Evolutionary conservation across 2,329 filamentous ascomycete species (phyloP), one percentile per base, ranked within the genome.

Genomic region (Apiospora koreana): DNA sequence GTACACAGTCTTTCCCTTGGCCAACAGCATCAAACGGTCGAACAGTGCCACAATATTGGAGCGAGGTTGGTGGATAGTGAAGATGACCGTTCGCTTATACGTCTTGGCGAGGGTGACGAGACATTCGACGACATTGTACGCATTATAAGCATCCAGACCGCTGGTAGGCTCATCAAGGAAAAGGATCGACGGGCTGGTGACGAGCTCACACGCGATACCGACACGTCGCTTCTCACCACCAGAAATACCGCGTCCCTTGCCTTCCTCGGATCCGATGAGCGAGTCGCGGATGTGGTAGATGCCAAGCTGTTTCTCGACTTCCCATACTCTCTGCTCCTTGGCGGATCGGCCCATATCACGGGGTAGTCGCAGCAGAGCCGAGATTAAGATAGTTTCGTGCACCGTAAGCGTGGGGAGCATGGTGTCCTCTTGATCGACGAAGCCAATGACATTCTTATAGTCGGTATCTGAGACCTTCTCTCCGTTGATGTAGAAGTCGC

Each of bases 31-130:
- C n/a, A 99, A 87, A 69, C 95, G 91, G 79, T 99, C 96, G 78
- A 99, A 99, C 3, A 99, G 87, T 12, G 96, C 96, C 28, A 98
- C 96, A 77, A 99, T 99, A 81, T 99, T 99, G 14, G 96, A 99
- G 74, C 97, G 90, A 46, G 96, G 96, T 78, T 99, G 96, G 80
- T 99, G 96, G 73, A 99, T 99, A 18, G 96, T 99, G 83, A 99
- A 98, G 72, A 99, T 93, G 69, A 99, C 94, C 0, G 97, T 99
- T 72, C 97, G 89, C 83, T 98, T 97, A 84, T 98, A 99, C 54
- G 91, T 96, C 84, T 97, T 98, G 68, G 97, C 96, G 62, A 99
- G 84, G 1, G 93, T 97, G 48, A 98, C 95, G 12, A 99, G 87
- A 77, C 95, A 98, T 80, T 99, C 96, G 35, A 99, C 91, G 48